phyloP scores from a whole-genome alignment of 1,284 basidiomycete genomes.

The Rhodotorula sp. region DNA sequence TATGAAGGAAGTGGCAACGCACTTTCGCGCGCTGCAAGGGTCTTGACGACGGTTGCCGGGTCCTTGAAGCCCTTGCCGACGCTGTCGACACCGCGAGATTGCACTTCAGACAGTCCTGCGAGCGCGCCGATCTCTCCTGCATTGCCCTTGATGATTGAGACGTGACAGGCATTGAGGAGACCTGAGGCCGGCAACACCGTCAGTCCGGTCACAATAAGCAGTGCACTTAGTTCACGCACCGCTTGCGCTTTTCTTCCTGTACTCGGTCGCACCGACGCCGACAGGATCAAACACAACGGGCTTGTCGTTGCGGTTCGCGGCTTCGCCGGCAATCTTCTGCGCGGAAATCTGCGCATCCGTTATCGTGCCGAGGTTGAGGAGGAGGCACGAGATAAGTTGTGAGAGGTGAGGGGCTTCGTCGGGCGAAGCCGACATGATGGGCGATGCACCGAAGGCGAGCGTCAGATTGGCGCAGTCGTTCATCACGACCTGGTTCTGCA shows the following conservation, averaged over 20 bases:
- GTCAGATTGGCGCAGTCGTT: slow-evolving; percentile 66
- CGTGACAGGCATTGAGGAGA: slow-evolving; percentile 80
- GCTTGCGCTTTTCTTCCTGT: slow-evolving; percentile 61
- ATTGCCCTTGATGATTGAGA: slow-evolving; percentile 93
- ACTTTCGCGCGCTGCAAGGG: slow-evolving; percentile 76
- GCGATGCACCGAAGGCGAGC: slow-evolving; percentile 82
- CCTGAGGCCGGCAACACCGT: slow-evolving; percentile 53
- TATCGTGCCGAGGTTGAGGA: slow-evolving; percentile 92
- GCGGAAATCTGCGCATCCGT: slow-evolving; percentile 61
- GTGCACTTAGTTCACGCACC: slow-evolving; percentile 46
- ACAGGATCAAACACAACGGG: slow-evolving; percentile 93
- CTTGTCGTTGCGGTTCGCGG: slow-evolving; percentile 71
- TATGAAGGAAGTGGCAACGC: slow-evolving; percentile 45
- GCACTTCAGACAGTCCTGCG: slow-evolving; percentile 71
- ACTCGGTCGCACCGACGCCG: slow-evolving; percentile 80
- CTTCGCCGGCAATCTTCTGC: slow-evolving; percentile 76
- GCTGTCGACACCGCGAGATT: slow-evolving; percentile 85
- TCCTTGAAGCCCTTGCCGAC: slow-evolving; percentile 73
- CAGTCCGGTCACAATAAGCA: background rate
- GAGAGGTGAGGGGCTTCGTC: slow-evolving; percentile 81
- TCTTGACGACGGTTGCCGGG: slow-evolving; percentile 68
- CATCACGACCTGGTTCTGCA: slow-evolving; percentile 43
- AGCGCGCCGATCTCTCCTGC: slow-evolving; percentile 82
- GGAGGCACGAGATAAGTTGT: slow-evolving; percentile 66
- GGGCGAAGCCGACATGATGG: slow-evolving; percentile 79